These are phyloP conservation scores for Elsinoe fawcettii DNA, from an alignment of 2,329 filamentous ascomycete genomes.

Conservation along the genomic window DNA sequence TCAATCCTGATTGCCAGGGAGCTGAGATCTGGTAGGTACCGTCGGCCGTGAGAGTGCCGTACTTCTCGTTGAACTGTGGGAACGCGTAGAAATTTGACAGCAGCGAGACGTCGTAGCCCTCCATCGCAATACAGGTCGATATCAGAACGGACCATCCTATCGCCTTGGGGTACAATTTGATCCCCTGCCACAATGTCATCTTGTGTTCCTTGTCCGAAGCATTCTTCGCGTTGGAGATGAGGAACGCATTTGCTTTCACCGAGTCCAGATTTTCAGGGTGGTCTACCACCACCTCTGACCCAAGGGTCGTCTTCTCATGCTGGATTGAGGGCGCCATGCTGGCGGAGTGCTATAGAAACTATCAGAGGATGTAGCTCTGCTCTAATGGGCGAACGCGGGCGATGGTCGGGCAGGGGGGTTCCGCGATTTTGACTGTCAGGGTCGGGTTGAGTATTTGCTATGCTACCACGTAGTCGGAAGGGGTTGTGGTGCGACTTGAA, in stretches of 20 bases:
- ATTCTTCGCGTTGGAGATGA: slow-evolving; percentile 36
- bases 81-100: slow-evolving; percentile 69
- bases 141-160: slow-evolving; percentile 77
- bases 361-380: neutral
- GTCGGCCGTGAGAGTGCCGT: slow-evolving; percentile 34
- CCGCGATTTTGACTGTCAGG: too few species aligned
- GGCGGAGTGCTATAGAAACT: neutral
- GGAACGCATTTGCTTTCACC: slow-evolving; percentile 18
- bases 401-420: too few species aligned
- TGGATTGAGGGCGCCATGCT: neutral
- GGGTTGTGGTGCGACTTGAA: too few species aligned
- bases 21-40: slow-evolving; percentile 38
- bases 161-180: slow-evolving; percentile 79
- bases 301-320: neutral
- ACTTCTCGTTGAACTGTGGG: slow-evolving; percentile 41
- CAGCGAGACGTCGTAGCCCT: slow-evolving; percentile 76
- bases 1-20: slow-evolving; percentile 41
- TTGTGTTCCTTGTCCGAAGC: slow-evolving; percentile 43
- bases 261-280: slow-evolving; percentile 9
- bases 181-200: slow-evolving; percentile 59
- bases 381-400: too few species aligned
- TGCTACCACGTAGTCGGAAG: too few species aligned
- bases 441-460: too few species aligned
- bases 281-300: slow-evolving; percentile 7
- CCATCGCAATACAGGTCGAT: slow-evolving; percentile 87